Conservation (phyloP, 2,329 filamentous ascomycete species). For the Magnaporthiopsis rhizophila region DNA sequence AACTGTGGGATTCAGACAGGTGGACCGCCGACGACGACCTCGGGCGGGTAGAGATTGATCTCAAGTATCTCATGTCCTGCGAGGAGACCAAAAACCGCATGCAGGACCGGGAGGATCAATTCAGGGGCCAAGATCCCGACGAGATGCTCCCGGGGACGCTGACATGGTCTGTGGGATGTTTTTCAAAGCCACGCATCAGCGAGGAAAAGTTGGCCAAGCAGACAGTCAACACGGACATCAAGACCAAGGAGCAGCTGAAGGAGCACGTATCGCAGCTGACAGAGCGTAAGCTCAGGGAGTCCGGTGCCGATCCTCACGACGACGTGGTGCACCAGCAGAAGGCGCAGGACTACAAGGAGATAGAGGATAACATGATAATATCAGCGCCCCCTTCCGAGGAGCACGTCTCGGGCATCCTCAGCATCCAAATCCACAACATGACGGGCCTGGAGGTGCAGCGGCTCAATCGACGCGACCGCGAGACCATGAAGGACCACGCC, state of each 20-base stretch:
- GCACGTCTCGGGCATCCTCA: constrained; percentile 58
- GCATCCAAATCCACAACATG: constrained; percentile 66
- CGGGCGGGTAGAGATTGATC: constrained; percentile 57
- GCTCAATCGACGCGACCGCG: constrained; percentile 38
- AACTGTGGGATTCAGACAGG: constrained; percentile 70
- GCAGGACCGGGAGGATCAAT: constrained; percentile 55
- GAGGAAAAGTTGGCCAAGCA: constrained; percentile 54
- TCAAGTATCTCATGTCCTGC: constrained; percentile 56
- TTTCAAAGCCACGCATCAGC: constrained; percentile 56
- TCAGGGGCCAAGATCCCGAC: constrained; percentile 55
- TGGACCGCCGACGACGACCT: constrained; percentile 67
- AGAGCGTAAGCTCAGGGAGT: constrained; percentile 58
- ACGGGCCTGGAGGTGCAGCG: constrained; percentile 56
- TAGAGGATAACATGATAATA: constrained; percentile 57
- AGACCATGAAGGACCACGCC: constrained; percentile 38
- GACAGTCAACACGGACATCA: constrained; percentile 48
- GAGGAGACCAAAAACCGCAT: constrained; percentile 53
- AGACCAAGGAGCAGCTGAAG: constrained; percentile 49
- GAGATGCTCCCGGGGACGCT: constrained; percentile 63
- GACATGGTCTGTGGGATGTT: constrained; percentile 65
- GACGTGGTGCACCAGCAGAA: constrained; percentile 61
- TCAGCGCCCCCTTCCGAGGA: constrained; percentile 55
- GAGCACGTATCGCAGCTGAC: constrained; percentile 45
- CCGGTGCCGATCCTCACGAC: constrained; percentile 46
- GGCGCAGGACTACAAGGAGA: constrained; percentile 53